A percentile compares a stretch with the other conserved stretches of the same genome.
phyloP scores from a whole-genome alignment of 169 alveolate genomes.

The Plasmodium ovale region DNA sequence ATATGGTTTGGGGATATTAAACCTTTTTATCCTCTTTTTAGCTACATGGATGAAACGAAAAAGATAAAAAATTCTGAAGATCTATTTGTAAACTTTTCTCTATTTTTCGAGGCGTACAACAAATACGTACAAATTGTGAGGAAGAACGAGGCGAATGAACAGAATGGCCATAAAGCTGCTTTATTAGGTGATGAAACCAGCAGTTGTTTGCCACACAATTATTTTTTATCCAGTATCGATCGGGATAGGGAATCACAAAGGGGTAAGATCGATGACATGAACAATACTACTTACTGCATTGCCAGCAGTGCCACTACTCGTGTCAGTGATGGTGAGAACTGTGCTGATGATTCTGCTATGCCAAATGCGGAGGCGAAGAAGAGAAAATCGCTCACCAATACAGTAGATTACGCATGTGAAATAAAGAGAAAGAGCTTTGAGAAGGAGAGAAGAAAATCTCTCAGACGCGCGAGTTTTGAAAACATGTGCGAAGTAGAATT shows the following conservation, averaged over 20 bases:
- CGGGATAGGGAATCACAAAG: neutral
- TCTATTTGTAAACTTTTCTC: constrained; percentile 47
- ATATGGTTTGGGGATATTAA: constrained; percentile 70
- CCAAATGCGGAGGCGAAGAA: constrained; percentile 31
- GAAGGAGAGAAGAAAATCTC: constrained; percentile 17
- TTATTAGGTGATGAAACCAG: neutral
- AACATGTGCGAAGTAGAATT: constrained; percentile 43
- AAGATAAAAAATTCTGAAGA: constrained; percentile 41
- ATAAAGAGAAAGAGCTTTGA: constrained; percentile 68
- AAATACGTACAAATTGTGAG: constrained; percentile 36
- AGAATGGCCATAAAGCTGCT: constrained; percentile 2
- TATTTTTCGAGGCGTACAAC: constrained; percentile 72
- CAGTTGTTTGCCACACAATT: neutral
- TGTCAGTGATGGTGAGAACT: neutral
- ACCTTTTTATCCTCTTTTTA: constrained; percentile 76
- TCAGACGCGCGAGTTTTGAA: constrained; percentile 16
- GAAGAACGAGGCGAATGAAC: constrained; percentile 4
- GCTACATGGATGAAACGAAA: constrained; percentile 42
- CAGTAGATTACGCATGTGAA: constrained; percentile 72
- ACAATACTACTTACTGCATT: neutral
- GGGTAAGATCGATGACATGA: neutral
- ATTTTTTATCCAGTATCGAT: neutral
- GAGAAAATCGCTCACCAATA: constrained; percentile 67
- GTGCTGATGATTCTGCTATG: neutral
- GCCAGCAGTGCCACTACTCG: neutral